These are phyloP conservation scores for Rossbeevera mucosa DNA, from an alignment of 768 basidiomycete genomes.

Conservation along the genomic window DNA sequence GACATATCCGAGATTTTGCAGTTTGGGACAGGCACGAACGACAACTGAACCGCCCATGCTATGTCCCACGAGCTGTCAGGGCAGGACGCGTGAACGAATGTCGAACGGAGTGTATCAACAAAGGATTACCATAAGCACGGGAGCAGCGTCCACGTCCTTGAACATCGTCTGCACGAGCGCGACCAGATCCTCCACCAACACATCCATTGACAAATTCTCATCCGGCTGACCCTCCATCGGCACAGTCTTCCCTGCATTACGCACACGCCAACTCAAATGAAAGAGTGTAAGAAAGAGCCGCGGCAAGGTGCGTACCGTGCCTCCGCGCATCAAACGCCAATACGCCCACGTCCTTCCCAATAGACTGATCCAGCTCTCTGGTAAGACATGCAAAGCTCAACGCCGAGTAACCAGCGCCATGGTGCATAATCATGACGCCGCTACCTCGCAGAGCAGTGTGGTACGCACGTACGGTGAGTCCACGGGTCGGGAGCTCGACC, in stretches of 20 bases:
- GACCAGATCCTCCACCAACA: conserved; percentile 71
- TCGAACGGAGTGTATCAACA: background rate
- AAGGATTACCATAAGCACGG: conserved; percentile 61
- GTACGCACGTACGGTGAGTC: conserved; percentile 74
- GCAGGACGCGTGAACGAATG: background rate
- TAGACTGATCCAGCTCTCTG: conserved; percentile 60
- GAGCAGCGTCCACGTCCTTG: conserved; percentile 55
- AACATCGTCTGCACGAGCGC: conserved; percentile 66
- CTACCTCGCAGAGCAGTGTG: conserved; percentile 62
- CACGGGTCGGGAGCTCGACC: conserved; percentile 57
- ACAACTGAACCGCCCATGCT: conserved; percentile 96
- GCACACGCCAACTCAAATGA: background rate
- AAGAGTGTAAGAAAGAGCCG: background rate
- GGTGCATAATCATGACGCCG: conserved; percentile 86
- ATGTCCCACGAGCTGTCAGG: conserved; percentile 78
- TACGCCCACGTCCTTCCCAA: conserved; percentile 73
- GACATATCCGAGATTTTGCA: conserved; percentile 65
- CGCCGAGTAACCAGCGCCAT: conserved; percentile 91
- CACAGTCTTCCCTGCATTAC: conserved; percentile 22
- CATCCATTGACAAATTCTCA: conserved; percentile 56
- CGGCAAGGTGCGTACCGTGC: conserved; percentile 59
- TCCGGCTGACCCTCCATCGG: conserved; percentile 20
- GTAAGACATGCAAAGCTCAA: conserved; percentile 89
- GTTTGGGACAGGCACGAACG: conserved; percentile 58
- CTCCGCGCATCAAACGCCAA: conserved; percentile 78